Base-by-base conservation (phyloP, 495 filamentous ascomycete genomes). In the Penicillium simplicissimum region DNA sequence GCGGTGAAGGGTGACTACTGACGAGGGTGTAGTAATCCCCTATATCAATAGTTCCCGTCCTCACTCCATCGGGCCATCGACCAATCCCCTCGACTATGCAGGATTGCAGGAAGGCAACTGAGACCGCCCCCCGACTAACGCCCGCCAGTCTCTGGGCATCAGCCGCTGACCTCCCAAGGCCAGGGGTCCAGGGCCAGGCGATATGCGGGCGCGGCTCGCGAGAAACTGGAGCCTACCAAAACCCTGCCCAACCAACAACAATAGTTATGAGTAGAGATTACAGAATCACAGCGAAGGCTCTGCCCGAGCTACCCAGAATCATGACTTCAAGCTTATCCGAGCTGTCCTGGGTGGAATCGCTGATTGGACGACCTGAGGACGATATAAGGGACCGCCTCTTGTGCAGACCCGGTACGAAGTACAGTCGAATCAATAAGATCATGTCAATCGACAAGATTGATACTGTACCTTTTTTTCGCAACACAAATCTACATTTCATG, bases 281-380 rank as follows among this genome's bases (percentile, higher is more conserved):
- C 23, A 25, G 23, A 25, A 1, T 25, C 23, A 25, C 23, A 25
- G 23, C 1, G 1, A 25, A 25, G 23, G 23, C 23, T 1, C 23
- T 25, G 23, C 23, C 23, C 23, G 3, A 17, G 36, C 25, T 57
- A 23, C 37, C 55, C 15, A 25, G 38, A 47, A 47, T 40, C 38
- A 25, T 33, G 55, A 25, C 55, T 57, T 21, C 17, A 55, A 57
- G 25, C 55, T 57, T 31, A 21, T n/a, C 35, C 35, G 33, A 31
- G 38, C 38, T 45, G 36, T 38, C 7, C 17, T 19, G 9, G 35
- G 17, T 34, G 21, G 35, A 48, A 28, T 8, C 21, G 21, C 45
- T 48, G 11, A 48, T 48, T 48, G 45, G 45, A 28, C 13, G 28
- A 28, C 21, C 5, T 10, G 13, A 28, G 23, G 10, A 11, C 45